Evolutionary conservation across 2,329 filamentous ascomycete genomes (phyloP).

Genomic region (Penicillium sp.): DNA sequence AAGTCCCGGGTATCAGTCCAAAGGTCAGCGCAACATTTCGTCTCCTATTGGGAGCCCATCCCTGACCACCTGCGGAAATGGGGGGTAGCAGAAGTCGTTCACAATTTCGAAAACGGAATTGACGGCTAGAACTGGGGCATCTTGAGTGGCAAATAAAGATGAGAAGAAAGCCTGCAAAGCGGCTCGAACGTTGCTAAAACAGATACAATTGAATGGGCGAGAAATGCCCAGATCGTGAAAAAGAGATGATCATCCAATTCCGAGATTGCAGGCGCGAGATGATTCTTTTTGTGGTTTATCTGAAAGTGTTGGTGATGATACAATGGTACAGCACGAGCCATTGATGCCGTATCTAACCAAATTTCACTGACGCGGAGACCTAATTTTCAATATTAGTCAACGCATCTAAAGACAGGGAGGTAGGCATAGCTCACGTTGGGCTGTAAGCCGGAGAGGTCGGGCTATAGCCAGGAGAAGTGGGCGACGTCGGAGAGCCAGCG

Average conservation of each 20-base stretch:
- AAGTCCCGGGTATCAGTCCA: conserved; percentile 18
- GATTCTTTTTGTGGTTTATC: conserved; percentile 36
- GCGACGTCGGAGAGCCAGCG: conserved; percentile 46
- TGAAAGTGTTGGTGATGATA: conserved; percentile 37
- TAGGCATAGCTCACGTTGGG: conserved; percentile 38
- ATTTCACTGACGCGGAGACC: conserved; percentile 44
- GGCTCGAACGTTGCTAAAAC: conserved; percentile 26
- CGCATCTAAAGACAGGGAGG: neutral
- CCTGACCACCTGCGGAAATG: conserved; percentile 14
- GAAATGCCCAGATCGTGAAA: conserved; percentile 33
- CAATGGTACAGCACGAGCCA: conserved; percentile 34
- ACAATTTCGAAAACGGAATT: conserved; percentile 30
- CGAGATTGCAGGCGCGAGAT: conserved; percentile 37
- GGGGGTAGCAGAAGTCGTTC: conserved; percentile 25
- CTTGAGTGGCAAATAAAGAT: conserved; percentile 14
- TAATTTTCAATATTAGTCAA: conserved; percentile 23
- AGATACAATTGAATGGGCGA: conserved; percentile 35
- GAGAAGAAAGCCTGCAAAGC: conserved; percentile 18
- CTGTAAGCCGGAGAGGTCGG: conserved; percentile 46
- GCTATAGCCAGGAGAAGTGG: conserved; percentile 45
- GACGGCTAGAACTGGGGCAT: conserved; percentile 23
- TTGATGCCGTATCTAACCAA: conserved; percentile 20
- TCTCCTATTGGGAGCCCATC: conserved; percentile 1
- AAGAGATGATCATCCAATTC: conserved; percentile 40
- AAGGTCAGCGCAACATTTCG: conserved; percentile 17